These are phyloP conservation scores for Amylostereum chailletii DNA, from an alignment of 1,284 basidiomycete species.

Conservation along the genomic window DNA sequence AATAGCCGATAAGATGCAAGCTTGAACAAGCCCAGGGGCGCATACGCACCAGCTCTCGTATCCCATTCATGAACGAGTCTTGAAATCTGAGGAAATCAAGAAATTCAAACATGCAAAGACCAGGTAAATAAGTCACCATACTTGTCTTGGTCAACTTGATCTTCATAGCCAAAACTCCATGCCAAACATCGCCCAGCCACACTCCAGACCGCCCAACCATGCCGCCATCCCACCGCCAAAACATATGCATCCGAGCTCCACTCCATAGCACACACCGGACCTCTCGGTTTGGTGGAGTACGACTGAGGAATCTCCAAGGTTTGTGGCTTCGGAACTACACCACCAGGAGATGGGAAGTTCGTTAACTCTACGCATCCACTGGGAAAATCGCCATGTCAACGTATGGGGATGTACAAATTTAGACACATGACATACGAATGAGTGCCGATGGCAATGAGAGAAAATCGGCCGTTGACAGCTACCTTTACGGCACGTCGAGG, in stretches of 20 bases:
- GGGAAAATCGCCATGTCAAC: constrained; percentile 3
- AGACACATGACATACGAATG: constrained; percentile 38
- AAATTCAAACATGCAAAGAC: not conserved
- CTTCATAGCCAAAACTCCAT: constrained; percentile 65
- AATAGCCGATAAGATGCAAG: not conserved
- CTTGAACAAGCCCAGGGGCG: not conserved
- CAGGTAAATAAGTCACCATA: constrained; percentile 16
- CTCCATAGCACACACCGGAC: constrained; percentile 69
- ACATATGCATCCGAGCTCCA: constrained; percentile 97
- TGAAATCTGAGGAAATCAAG: constrained; percentile 43
- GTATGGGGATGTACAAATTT: not conserved
- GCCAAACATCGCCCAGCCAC: constrained; percentile 83
- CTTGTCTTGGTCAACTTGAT: constrained; percentile 50
- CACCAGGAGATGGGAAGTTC: constrained; percentile 55
- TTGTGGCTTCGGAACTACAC: constrained; percentile 43
- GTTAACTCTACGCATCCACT: constrained; percentile 59
- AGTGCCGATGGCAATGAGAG: constrained; percentile 78
- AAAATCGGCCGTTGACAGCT: constrained; percentile 79
- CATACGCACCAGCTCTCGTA: constrained; percentile 48
- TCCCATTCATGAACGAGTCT: constrained; percentile 82
- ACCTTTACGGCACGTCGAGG: constrained; percentile 57
- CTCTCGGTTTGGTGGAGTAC: constrained; percentile 48
- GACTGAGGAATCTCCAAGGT: constrained; percentile 47
- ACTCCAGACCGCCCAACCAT: constrained; percentile 89
- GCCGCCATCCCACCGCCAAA: constrained; percentile 89